Conservation (phyloP, 495 filamentous ascomycete species). For the Xylaria telfairii region DNA sequence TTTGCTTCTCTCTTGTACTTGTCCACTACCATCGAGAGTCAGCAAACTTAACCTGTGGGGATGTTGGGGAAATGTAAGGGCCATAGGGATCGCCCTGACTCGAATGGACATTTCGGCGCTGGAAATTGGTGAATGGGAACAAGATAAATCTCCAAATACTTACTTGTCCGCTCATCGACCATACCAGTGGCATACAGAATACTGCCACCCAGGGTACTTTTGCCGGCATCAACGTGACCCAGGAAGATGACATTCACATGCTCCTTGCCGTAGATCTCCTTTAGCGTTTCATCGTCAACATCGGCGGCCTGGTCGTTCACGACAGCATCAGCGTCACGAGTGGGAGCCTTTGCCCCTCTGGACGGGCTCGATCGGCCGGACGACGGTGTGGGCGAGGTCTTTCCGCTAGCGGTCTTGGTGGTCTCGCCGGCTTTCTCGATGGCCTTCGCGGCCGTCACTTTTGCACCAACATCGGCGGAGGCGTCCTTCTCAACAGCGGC, state of each 20-base stretch:
- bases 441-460: conserved; percentile 67
- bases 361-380: conserved; percentile 79
- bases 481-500: conserved; percentile 51
- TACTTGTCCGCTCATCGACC: conserved; percentile 90
- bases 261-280: conserved; percentile 98
- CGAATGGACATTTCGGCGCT: neutral
- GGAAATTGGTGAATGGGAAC: neutral
- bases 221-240: conserved; percentile 97
- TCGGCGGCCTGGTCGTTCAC: conserved; percentile 85
- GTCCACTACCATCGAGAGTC: conserved; percentile 62
- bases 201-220: conserved; percentile 90
- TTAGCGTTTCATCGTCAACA: conserved; percentile 87
- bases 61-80: neutral
- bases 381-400: conserved; percentile 75
- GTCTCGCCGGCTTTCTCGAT: conserved; percentile 81
- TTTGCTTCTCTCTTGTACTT: conserved; percentile 98
- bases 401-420: conserved; percentile 69
- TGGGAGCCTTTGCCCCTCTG: conserved; percentile 56
- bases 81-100: neutral
- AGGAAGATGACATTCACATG: conserved; percentile 99
- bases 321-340: conserved; percentile 81
- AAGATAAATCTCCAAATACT: neutral
- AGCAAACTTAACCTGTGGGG: neutral
- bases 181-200: conserved; percentile 95
- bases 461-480: conserved; percentile 64